A percentile compares a stretch with the other conserved stretches of the same genome.
phyloP scores from a whole-genome alignment of 768 basidiomycete genomes.

The Russula earlei region DNA sequence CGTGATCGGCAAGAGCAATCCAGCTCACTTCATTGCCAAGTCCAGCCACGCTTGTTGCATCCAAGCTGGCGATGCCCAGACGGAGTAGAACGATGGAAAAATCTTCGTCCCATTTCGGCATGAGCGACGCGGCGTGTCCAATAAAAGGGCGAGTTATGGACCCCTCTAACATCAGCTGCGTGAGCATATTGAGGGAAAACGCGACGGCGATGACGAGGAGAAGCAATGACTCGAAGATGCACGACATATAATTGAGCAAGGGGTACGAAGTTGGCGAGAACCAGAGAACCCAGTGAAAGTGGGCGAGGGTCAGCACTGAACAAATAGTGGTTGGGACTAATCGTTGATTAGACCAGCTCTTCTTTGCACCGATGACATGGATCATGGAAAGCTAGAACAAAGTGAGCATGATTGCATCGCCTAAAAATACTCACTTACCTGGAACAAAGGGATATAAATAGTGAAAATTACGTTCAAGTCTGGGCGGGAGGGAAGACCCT shows the following conservation, averaged over 20 bases:
- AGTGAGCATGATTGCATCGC: not conserved
- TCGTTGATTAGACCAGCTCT: constrained; percentile 55
- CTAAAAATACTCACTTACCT: constrained; percentile 34
- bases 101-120: constrained; percentile 58
- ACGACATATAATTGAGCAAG: constrained; percentile 64
- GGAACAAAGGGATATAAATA: constrained; percentile 61
- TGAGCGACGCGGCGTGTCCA: constrained; percentile 33
- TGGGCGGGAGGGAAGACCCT: constrained; percentile 48
- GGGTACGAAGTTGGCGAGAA: constrained; percentile 45
- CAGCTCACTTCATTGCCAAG: constrained; percentile 66
- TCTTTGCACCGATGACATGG: constrained; percentile 56
- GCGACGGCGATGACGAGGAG: constrained; percentile 49
- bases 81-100: constrained; percentile 63
- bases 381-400: constrained; percentile 44
- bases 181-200: constrained; percentile 48
- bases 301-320: constrained; percentile 48
- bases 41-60: constrained; percentile 62
- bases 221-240: constrained; percentile 59
- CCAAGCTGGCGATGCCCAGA: constrained; percentile 64
- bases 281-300: constrained; percentile 59
- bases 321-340: constrained; percentile 59
- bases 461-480: constrained; percentile 68
- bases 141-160: constrained; percentile 50
- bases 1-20: constrained; percentile 27
- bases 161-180: constrained; percentile 58